Evolutionary conservation across 805 yeast species (phyloP), one percentile per base, ranked within the genome.

Genomic region (Candida incommunis): DNA sequence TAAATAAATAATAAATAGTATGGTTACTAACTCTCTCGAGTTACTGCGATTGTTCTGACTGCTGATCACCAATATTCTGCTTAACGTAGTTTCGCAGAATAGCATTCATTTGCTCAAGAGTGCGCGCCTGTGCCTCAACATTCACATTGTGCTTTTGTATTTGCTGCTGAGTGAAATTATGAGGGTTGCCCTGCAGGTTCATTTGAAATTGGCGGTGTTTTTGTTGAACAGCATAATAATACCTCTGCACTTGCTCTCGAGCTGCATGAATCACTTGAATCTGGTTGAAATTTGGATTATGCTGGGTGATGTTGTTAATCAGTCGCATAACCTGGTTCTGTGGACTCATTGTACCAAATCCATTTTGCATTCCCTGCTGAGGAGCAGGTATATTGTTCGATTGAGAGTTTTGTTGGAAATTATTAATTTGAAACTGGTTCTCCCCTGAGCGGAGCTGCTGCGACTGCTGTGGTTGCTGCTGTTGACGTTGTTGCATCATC

Each of bases 11-110:
- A 18, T 24, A 31, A 15, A 34, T 35, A 59, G 46, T 23, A 51
- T 26, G 42, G 47, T 49, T 42, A 48, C 45, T 46, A 56, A 51
- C 46, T 50, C 48, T 46, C 23, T 46, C 50, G 11, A 43, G 46
- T 40, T 49, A 50, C 43, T 60, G 65, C 41, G 57, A 63, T 48
- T 64, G 67, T 25, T 54, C 51, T 22, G 59, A 51, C 48, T 59
- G 64, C 23, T 58, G 51, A 25, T 13, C 41, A 59, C 27, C 27
- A 7, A 13, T 13, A 42, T 55, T 67, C 26, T 50, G 59, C 48
- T 54, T 58, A 41, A 58, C 64, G 41, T 59, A 62, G 2, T 16
- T 16, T 40, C 26, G 26, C 41, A 16, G 42, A 31, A 31, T 31
- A 7, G 11, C 37, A n/a, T 31, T 31, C 37, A 31, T 31, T 31